Evolutionary conservation across 2,329 filamentous ascomycete species (phyloP), one percentile per base, ranked within the genome.

Genomic region (Monilinia vaccinii-corymbosi): DNA sequence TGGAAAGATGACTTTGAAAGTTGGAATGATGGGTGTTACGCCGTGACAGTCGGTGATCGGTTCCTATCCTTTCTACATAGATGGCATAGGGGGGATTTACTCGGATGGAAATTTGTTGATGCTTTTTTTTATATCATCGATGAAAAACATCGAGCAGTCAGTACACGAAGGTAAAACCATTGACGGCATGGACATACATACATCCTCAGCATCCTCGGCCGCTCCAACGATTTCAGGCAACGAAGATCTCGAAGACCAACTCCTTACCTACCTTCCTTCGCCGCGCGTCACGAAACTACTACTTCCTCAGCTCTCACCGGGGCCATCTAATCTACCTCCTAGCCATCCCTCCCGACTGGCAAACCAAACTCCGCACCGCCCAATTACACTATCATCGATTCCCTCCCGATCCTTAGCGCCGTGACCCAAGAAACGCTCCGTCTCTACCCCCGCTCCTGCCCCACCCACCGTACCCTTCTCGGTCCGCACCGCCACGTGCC

Each of bases 211-310:
- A 85, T 92, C 0, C 88, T 90, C 21, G 77, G 95, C 56, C 81
- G 86, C 69, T 90, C 85, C 32, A 88, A 87, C 51, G 83, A 79
- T 18, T 94, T 95, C 73, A 81, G 75, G 75, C 13, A 88, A 94
- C 63, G 86, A 89, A 46, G 84, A 89, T 63, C 79, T 96, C 18
- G 82, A 90, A 40, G 87, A 94, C 71, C 90, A 96, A 73, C 81
- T 93, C 70, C 91, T 94, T 86, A 94, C 89, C 0, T 94, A 94
- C 75, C 80, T n/a, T n/a, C n/a, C n/a, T n/a, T 95, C 9, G 87
- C 86, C 2, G 90, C 90, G 0, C 86, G 79, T 36, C 89, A 93
- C 71, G 88, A 92, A 75, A 92, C 89, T 1, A 92, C 89, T 1
- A 92, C 88, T 0, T 84, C 89, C 1, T 81, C 85, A 1, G 80